Base-by-base conservation (phyloP, 2,329 filamentous ascomycete species). In the Sporothrix euskadiensis region DNA sequence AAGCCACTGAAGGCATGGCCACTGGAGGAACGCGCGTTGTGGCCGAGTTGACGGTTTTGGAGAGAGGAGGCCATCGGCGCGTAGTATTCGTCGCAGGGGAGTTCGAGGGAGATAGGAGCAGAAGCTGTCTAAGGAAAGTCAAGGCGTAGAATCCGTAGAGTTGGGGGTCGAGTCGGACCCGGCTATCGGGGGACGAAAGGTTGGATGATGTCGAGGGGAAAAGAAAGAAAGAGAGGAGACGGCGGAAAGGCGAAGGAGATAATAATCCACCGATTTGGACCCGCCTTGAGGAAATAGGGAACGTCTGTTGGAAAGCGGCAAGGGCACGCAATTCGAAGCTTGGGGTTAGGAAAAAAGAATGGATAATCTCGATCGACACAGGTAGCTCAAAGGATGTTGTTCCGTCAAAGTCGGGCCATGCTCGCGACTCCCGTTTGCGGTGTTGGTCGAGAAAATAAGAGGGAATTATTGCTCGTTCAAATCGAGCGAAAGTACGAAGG, bases 1-100 rank as follows among this genome's bases (percentile, higher is more conserved):
- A 84, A 81, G 75, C 81, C 81, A 78, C 72, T 71, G 63, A 66
- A 44, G 73, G 47, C 52, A 47, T 32, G 69, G 44, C 52, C 30
- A 30, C 47, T 3, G 7, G 59, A 59, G 19, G 61, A 63, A 61
- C 71, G 75, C 49, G 65, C 22, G 19, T 41, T 30, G 9, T 57
- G 56, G 61, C 71, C 57, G 22, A 44, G 56, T 35, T 71, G 61
- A 32, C 57, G 74, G 5, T 65, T 57, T 4, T 39, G 39, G 9
- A 61, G n/a, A 19, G 56, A 19, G 35, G 69, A 35, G n/a, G 73
- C 74, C 74, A 75, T 75, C 57, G 49, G 73, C 26, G 66, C 9
- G 41, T 35, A 19, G 12, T 8, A 16, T 22, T 41, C 5, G 41
- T 69, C 26, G 2, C 9, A 35, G 35, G 39, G 16, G 19, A 39